Percentiles rank a stretch among this genome's conserved stretches.
Evolutionary conservation across 352 stramenopile genomes (phyloP).

Genomic region (Phytophthora fragariaefolia): DNA sequence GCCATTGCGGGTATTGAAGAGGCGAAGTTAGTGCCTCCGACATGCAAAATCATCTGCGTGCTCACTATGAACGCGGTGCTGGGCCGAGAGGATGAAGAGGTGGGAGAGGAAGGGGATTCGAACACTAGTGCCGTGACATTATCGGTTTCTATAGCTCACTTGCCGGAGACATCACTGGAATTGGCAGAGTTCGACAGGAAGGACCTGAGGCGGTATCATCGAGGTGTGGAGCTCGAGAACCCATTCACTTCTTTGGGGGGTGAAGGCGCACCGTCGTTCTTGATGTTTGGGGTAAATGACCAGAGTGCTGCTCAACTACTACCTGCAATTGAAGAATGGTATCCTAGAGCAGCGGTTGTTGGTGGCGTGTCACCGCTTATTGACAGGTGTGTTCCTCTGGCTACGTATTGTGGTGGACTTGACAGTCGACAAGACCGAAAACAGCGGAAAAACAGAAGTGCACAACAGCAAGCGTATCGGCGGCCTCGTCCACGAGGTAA

Average conservation of each 20-base stretch:
- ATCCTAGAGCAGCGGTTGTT: constrained; percentile 43
- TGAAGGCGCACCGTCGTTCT: constrained; percentile 41
- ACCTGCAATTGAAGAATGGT: constrained; percentile 40
- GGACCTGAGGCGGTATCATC: constrained; percentile 47
- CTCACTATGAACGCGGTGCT: constrained; percentile 48
- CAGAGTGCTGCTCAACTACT: constrained; percentile 55
- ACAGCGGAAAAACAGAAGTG: constrained; percentile 11
- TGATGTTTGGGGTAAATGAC: constrained; percentile 65
- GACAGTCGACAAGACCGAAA: constrained; percentile 9
- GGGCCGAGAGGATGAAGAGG: constrained; percentile 1
- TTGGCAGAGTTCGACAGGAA: constrained; percentile 61
- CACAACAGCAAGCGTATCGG: constrained; percentile 11
- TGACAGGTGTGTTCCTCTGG: constrained; percentile 48
- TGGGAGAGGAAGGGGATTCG: background rate
- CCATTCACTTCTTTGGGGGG: constrained; percentile 35
- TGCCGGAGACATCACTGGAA: constrained; percentile 55
- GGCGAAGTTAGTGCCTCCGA: constrained; percentile 45
- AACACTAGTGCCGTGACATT: constrained; percentile 38
- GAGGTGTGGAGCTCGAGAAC: constrained; percentile 37
- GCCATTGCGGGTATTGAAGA: constrained; percentile 41
- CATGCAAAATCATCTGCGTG: constrained; percentile 47
- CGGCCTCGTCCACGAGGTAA: constrained; percentile 9
- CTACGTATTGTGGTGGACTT: constrained; percentile 19
- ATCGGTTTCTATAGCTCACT: constrained; percentile 45
- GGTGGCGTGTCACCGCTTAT: constrained; percentile 51